Evolutionary conservation across 139 green algal species (phyloP), one percentile per base, ranked within the genome.

Genomic region (Astrephomene gubernaculifera): DNA sequence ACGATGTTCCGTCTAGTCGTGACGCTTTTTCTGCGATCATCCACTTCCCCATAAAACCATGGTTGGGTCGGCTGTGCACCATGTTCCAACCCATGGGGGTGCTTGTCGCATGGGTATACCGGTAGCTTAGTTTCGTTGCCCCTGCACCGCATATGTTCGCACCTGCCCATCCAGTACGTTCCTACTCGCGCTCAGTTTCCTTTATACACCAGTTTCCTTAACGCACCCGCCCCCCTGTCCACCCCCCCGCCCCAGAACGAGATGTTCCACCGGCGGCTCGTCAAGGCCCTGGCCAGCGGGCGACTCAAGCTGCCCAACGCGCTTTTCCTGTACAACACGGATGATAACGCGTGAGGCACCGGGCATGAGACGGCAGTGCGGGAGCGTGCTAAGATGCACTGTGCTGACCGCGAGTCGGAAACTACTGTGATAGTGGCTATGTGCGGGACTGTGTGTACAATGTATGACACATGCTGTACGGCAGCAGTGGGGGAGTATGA

Each of bases 271-370:
- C 53, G 27, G 0, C 36, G 22, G 1, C 4, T 83, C 29, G 14
- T 5, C 7, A 17, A 29, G 12, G 41, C 41, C n/a, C 39, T 83
- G 60, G 27, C 76, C 1, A 64, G 60, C 2, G 76, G 76, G 1
- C 39, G 76, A 7, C 4, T 72, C 2, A 44, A 6, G 29, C 60
- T 83, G 76, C 76, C 76, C 39, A 83, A 83, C 76, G 39, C 29
- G 5, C 2, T 83, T 0, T 73, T 83, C 29, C 35, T 83, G 14
- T 83, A 83, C 76, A 83, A 72, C 41, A 73, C 41, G 1, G 60
- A 83, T 8, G 76, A 83, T n/a, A 83, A 83, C 76, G 41, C 53
- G 73, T 81, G 38, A 49, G 73, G 49, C 49, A 17, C 19, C 61
- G 43, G n/a, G 21, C n/a, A 17, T 70, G 6, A 70, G 5, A 41